Percentiles rank a stretch among this genome's conserved stretches.
These are phyloP conservation scores for Clarireedia sp. DNA, from an alignment of 2,329 filamentous ascomycete species.

Conservation along the genomic window DNA sequence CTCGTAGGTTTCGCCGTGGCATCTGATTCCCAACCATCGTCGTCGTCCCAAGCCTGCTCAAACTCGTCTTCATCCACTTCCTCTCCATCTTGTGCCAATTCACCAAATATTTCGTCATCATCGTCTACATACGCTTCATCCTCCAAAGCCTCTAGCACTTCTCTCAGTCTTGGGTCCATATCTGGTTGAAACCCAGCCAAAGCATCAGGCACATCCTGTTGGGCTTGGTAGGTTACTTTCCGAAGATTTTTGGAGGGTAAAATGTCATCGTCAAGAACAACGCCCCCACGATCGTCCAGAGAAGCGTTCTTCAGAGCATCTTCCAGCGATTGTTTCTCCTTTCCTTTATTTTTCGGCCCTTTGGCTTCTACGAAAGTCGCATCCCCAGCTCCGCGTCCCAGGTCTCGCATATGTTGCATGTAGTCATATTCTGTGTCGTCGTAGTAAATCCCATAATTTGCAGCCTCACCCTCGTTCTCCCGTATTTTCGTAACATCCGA, in stretches of 20 bases:
- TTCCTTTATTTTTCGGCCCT: conserved; percentile 54
- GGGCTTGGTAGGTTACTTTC: conserved; percentile 76
- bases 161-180: conserved; percentile 88
- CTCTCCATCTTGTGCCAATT: conserved; percentile 58
- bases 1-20: conserved; percentile 69
- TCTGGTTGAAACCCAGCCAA: conserved; percentile 94
- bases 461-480: conserved; percentile 91
- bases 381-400: conserved; percentile 62
- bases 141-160: conserved; percentile 87
- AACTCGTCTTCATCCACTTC: conserved; percentile 79
- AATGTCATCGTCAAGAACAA: conserved; percentile 64
- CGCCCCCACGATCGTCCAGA: conserved; percentile 44
- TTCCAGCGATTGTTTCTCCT: conserved; percentile 70
- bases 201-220: conserved; percentile 85
- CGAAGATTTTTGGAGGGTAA: conserved; percentile 73
- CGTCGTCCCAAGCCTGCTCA: conserved; percentile 53
- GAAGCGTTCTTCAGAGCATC: conserved; percentile 66
- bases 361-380: conserved; percentile 77
- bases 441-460: conserved; percentile 86
- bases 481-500: conserved; percentile 58
- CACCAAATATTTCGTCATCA: conserved; percentile 73
- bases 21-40: conserved; percentile 86
- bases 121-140: conserved; percentile 90
- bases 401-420: conserved; percentile 95
- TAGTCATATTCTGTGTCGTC: conserved; percentile 97